Percentiles rank a stretch among this genome's conserved stretches.
Evolutionary conservation across 2,329 filamentous ascomycete genomes (phyloP).

Genomic region (Zymoseptoria pseudotritici): DNA sequence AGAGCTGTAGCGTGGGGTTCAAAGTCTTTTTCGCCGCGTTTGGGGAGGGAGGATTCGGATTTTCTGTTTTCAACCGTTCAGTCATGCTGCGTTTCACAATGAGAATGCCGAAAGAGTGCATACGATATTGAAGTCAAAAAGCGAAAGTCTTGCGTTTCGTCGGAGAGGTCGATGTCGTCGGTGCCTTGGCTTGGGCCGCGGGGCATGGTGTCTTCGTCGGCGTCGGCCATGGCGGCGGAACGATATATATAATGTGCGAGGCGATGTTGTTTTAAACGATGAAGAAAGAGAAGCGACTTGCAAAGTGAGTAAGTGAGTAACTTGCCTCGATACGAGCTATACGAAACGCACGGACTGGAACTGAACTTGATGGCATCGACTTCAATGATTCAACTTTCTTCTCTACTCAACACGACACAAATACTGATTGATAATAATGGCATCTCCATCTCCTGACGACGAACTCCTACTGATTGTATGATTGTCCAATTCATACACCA

Average conservation of each 20-base stretch:
- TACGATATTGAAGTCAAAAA: conserved; percentile 54
- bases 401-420: neutral
- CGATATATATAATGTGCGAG: no score
- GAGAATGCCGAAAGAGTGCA: conserved; percentile 10
- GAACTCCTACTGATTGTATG: conserved; percentile 20
- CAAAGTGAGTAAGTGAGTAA: no score
- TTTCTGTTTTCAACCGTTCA: conserved; percentile 12
- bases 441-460: conserved; percentile 17
- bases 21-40: conserved; percentile 94
- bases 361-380: no score
- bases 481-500: no score
- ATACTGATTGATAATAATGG: neutral
- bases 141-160: conserved; percentile 81
- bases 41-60: conserved; percentile 56
- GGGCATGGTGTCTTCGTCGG: conserved; percentile 30
- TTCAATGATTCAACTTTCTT: neutral
- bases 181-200: conserved; percentile 55
- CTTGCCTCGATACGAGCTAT: no score
- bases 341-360: no score
- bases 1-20: conserved; percentile 82
- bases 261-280: neutral
- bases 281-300: neutral
- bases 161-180: conserved; percentile 68
- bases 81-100: neutral
- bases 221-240: no score